Conservation (phyloP, 805 yeast species). For the Wickerhamiella siamensis region DNA sequence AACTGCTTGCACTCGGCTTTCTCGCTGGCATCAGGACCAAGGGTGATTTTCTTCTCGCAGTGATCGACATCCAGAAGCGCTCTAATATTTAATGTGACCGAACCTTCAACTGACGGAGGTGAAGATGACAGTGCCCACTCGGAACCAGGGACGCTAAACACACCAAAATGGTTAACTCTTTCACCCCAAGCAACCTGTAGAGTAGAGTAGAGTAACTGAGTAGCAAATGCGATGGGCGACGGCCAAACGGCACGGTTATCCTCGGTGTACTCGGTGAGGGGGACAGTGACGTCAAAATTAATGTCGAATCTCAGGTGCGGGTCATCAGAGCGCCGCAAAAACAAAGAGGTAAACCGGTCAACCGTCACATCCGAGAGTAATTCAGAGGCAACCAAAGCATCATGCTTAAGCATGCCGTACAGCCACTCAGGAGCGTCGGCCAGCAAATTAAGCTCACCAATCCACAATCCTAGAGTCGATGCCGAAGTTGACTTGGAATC, state of each 20-base stretch:
- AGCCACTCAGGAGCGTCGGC: slow-evolving; percentile 68
- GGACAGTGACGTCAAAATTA: slow-evolving; percentile 32
- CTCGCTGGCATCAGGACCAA: slow-evolving; percentile 42
- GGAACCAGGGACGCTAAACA: neutral
- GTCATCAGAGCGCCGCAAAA: slow-evolving; percentile 42
- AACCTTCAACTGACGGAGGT: slow-evolving; percentile 5
- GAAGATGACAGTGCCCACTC: slow-evolving; percentile 17
- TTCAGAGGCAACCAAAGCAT: slow-evolving; percentile 53
- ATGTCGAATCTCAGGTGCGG: slow-evolving; percentile 50
- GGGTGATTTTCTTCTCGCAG: slow-evolving; percentile 69
- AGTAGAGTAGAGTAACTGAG: neutral
- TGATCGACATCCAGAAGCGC: slow-evolving; percentile 54
- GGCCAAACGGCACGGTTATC: neutral
- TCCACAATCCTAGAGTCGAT: neutral
- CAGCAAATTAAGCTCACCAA: slow-evolving; percentile 50
- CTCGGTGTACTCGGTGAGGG: neutral
- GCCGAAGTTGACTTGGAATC: neutral
- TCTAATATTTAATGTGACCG: slow-evolving; percentile 33
- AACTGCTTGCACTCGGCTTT: slow-evolving; percentile 40
- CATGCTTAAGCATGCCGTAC: slow-evolving; percentile 43
- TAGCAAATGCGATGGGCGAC: neutral
- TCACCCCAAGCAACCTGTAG: slow-evolving; percentile 5
- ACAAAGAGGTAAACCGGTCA: slow-evolving; percentile 70
- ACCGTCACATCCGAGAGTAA: slow-evolving; percentile 64
- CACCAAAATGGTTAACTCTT: slow-evolving; percentile 1